Evolutionary conservation across 73 alveolate species (phyloP), one percentile per base, ranked within the genome.

Genomic region (Blepharisma stoltei): DNA sequence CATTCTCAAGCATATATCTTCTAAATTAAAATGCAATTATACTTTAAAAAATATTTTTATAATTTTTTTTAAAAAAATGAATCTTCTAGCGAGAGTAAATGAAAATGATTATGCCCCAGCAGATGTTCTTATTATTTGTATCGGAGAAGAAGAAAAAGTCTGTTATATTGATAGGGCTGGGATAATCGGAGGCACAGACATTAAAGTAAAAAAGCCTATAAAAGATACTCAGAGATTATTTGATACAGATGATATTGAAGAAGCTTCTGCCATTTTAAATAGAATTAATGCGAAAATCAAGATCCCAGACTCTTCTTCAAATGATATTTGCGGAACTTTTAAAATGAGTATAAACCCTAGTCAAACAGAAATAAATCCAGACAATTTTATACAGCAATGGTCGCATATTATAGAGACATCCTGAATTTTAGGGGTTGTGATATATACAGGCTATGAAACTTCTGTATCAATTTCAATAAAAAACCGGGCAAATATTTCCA

Each of bases 381-480:
- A 60, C 5, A 20, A 95, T 67, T 81, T 95, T 45, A 55, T 96
- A 20, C 92, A 94, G 54, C 91, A 95, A 82, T 99, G 99, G 7
- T 71, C 95, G 44, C 82, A 88, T 68, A 82, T 96, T 54, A 90
- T 87, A 80, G 94, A 95, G 83, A 89, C 95, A 45, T 95, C 91
- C 70, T 96, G 97, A 97, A 90, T 84, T 7, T 70, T 89, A 23
- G 99, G 98, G 41, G 75, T 95, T 20, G 97, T 89, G 6, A 82
- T 92, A 7, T 95, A 89, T 83, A 90, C 99, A 27, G 99, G 99
- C 44, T 47, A 71, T 18, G 98, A 96, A 77, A 88, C 99, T 25
- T 20, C 41, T 32, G 73, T 38, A 14, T 60, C 73, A 1, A 14
- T 20, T 14, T 25, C 18, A 14, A 25, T 20, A n/a, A 25, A 14